Conservation (phyloP, 2,329 filamentous ascomycete genomes). For the Gaeumannomyces tritici region DNA sequence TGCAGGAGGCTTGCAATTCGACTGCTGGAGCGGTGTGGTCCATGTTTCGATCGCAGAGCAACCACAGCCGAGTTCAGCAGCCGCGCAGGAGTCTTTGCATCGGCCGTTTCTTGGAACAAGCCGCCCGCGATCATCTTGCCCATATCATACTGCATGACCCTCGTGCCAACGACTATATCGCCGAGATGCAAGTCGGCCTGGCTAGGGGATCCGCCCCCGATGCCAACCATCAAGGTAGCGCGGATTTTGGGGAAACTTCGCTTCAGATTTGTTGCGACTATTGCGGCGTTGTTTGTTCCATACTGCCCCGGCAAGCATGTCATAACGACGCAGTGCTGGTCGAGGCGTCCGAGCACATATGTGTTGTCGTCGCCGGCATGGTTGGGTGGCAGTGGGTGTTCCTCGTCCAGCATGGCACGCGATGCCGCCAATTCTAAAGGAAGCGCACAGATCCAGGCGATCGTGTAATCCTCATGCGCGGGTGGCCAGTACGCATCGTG, state of each 20-base stretch:
- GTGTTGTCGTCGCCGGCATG: not conserved
- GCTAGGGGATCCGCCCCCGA: conserved; percentile 25
- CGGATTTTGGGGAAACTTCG: conserved; percentile 18
- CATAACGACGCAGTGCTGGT: not conserved
- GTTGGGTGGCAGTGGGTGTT: too few species aligned
- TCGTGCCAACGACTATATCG: conserved; percentile 18
- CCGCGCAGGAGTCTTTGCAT: too few species aligned
- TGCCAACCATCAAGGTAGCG: conserved; percentile 22
- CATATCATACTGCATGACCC: too few species aligned
- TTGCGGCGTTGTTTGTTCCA: conserved; percentile 15
- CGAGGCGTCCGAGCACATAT: not conserved
- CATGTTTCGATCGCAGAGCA: too few species aligned
- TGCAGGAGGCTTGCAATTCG: too few species aligned
- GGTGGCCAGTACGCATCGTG: too few species aligned
- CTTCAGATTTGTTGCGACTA: conserved; percentile 17
- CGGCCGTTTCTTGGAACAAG: too few species aligned
- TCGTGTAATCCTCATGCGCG: not conserved
- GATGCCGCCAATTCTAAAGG: too few species aligned
- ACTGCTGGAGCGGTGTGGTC: too few species aligned
- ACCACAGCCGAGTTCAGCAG: too few species aligned
- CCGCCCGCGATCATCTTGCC: too few species aligned
- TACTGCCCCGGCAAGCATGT: not conserved
- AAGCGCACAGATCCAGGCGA: not conserved
- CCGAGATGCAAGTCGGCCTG: conserved; percentile 23
- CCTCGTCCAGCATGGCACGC: too few species aligned